Conservation (phyloP, 768 basidiomycete genomes). For the Macrolepiota dolichaula region DNA sequence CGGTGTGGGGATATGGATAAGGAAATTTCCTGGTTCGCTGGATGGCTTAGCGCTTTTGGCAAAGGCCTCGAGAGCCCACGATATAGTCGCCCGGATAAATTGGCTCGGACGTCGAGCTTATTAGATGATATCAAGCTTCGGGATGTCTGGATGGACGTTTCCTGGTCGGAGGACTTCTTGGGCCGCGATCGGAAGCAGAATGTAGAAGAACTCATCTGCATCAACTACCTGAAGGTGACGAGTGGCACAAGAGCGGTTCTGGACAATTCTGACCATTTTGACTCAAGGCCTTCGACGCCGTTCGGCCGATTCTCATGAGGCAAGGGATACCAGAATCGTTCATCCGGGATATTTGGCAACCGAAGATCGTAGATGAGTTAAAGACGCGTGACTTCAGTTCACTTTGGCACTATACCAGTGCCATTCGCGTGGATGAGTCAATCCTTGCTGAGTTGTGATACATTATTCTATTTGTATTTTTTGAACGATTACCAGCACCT, state of each 20-base stretch:
- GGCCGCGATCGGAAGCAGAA: not conserved
- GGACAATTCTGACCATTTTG: not conserved
- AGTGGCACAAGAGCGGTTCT: not conserved
- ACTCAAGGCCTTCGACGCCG: not conserved
- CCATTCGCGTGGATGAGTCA: not conserved
- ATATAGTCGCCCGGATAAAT: not conserved
- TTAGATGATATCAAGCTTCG: not conserved
- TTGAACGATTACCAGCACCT: not conserved
- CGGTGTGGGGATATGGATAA: not conserved
- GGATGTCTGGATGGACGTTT: conserved; percentile 4
- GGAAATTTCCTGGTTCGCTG: not conserved
- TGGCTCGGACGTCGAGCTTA: not conserved
- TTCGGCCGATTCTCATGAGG: not conserved
- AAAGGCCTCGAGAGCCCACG: not conserved
- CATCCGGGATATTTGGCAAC: not conserved
- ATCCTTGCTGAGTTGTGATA: not conserved
- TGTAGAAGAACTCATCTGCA: not conserved
- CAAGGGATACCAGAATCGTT: not conserved
- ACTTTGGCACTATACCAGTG: conserved; percentile 1
- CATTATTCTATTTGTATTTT: not conserved
- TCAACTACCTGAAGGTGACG: not conserved
- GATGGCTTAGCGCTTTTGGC: not conserved
- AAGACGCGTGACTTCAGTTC: not conserved
- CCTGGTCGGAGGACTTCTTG: not conserved
- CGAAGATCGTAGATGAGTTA: not conserved